Evolutionary conservation across 2,329 filamentous ascomycete species (phyloP), one percentile per base, ranked within the genome.

Genomic region (Aspergillus costaricaensis): DNA sequence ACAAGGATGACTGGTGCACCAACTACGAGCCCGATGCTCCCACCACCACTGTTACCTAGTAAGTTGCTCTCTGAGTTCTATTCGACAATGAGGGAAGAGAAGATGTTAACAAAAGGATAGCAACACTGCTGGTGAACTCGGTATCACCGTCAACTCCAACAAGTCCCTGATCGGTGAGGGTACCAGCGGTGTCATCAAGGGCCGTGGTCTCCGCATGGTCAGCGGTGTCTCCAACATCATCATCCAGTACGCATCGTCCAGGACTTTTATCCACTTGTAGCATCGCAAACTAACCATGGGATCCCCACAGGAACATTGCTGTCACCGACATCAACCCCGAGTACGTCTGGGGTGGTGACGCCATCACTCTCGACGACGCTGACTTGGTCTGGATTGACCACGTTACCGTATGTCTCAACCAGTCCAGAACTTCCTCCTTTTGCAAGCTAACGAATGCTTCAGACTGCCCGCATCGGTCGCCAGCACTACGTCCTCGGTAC

Each of bases 401-500:
- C 62, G 79, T 82, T 61, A 82, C 72, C 15, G 71, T 72, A 66
- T n/a, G 61, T 49, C 10, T 10, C 17, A 14, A 19, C n/a, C 17
- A 9, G 2, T 7, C 8, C 1, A 32, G 9, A 23, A 39, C 7
- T 43, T 25, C 30, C 14, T 15, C 17, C 19, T 9, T 7, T 5
- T 4, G 15, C 12, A 7, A 55, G 19, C 41, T 23, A 25, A 49
- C 15, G 14, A 5, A 39, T 15, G 27, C 10, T 15, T 9, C 43
- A 83, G 74, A 84, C 82, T 51, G 84, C 83, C 48, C 79, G 83
- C 49, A 83, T 86, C 63, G 83, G 83, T 58, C 83, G 85, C 44
- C 85, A 87, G 74, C 82, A 86, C 76, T 82, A 86, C 51, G 85
- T 87, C 41, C 79, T 85, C 47, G 85, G 85, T 59, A 82, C 79